Conservation (phyloP, 2,329 filamentous ascomycete genomes). For the Ophiostoma sp. region DNA sequence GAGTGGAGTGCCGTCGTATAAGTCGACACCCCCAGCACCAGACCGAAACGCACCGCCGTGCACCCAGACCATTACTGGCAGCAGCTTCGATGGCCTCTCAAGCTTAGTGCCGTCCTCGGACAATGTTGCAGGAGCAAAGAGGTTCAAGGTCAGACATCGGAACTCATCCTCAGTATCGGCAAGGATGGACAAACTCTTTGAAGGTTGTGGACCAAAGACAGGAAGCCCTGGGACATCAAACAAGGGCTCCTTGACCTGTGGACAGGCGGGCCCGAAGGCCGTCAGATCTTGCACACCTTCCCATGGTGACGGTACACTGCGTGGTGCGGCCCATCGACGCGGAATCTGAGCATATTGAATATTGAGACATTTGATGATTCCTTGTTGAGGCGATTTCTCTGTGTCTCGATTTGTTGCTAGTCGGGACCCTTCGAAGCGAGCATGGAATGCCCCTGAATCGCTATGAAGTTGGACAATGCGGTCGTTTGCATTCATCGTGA, state of each 20-base stretch:
- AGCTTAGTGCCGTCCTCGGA: not conserved
- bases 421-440: not conserved
- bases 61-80: constrained; percentile 10
- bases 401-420: too few relatives aligned
- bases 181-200: not conserved
- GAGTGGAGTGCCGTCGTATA: constrained; percentile 8
- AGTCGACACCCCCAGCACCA: not conserved
- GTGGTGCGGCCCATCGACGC: constrained; percentile 7
- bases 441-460: not conserved
- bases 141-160: constrained; percentile 4
- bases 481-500: not conserved
- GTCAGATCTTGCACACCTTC: not conserved
- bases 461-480: not conserved
- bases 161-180: not conserved
- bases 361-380: constrained; percentile 3
- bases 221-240: constrained; percentile 3
- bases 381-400: not conserved
- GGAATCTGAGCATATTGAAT: not conserved
- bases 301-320: not conserved
- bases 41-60: constrained; percentile 12
- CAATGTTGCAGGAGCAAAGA: not conserved
- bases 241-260: not conserved
- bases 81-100: not conserved
- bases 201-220: not conserved
- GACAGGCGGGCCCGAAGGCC: not conserved